Base-by-base conservation (phyloP, 345 rosid genomes). In the Kandelia obovata region DNA sequence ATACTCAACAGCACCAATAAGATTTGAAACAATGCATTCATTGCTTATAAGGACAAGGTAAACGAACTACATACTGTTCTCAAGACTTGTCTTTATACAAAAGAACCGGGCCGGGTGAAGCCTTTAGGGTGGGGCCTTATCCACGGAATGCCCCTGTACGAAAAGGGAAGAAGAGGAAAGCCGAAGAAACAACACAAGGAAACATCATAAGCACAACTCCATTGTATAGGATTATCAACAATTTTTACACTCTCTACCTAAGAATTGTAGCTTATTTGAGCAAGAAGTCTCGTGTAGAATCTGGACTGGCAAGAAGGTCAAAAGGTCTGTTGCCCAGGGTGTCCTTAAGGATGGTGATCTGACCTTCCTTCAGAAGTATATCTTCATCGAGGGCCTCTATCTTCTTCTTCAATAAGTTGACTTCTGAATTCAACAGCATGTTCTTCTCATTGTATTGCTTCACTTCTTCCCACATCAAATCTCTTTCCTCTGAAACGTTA, bases 311-410 rank as follows among this genome's bases (percentile, higher is more conserved):
- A 62, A 96, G 86, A 69, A 92, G 82, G 68, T 79, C 86, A 57
- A 83, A 84, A 62, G 77, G 78, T 66, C 79, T 83, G 75, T 68
- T 83, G 68, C 86, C 79, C 5, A 92, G 52, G 47, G 87, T 65
- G 82, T 96, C 99, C 75, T 87, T 90, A 32, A 92, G 80, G 69
- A 95, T 92, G 53, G 94, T 88, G 71, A 95, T 90, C 75, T 95
- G 89, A 20, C 99, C 97, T 84, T 92, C 99, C 82, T 89, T 96
- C 75, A 90, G 66, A 39, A 86, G 90, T 16, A 90, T 70, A 39
- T 85, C 96, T 76, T 90, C 98, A 32, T 96, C 98, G 52, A 92
- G 78, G 58, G 72, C 72, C 59, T 92, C 96, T 25, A 90, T 76
- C 79, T 83, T 88, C 76, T 78, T 90, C 80, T 83, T 96, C 77